Base-by-base conservation (phyloP, 805 yeast species). In the Suhomyces sp. region DNA sequence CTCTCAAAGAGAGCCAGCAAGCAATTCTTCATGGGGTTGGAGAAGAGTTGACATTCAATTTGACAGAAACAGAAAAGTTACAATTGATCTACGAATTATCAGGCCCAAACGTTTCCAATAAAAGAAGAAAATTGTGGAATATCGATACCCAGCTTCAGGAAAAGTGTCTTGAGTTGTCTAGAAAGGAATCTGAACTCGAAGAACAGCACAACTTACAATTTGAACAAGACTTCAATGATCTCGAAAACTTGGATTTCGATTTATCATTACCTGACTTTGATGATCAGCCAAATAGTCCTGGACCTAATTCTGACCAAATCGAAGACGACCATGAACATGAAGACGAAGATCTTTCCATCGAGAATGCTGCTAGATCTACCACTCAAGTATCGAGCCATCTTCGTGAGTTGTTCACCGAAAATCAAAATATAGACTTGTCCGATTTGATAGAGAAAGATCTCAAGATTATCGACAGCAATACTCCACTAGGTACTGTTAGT, bases 301-400 rank as follows among this genome's bases (percentile, higher is more conserved):
- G 45, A 24, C 49, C 49, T 39, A 53, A 48, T n/a, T n/a, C n/a
- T n/a, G 50, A 50, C 33, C 47, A 35, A 35, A 29, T 52, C 31
- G 53, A 56, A 27, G 53, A 25, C 43, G 47, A 13, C 22, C 67
- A 61, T 25, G 49, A 29, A 21, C 57, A 49, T 17, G 55, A 61
- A 49, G 64, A 62, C 19, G 57, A 53, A 47, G 58, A 53, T 21
- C n/a, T 45, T 13, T 57, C 54, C 43, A 62, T 50, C 24, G 73
- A 57, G 15, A 69, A 74, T 22, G 67, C 73, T 24, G 73, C 83
- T 3, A 71, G 75, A 53, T 69, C 84, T 4, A 84, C 90, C 0
- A 64, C 72, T 2, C 78, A 80, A 56, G 75, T 86, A 7, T 89
- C 87, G 0, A 64, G 63, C 9, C 72, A 74, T 5, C 66, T 84